Percentiles rank a stretch among this genome's conserved stretches.
Evolutionary conservation across 1,284 basidiomycete species (phyloP).

Genomic region (Grifola frondosa): DNA sequence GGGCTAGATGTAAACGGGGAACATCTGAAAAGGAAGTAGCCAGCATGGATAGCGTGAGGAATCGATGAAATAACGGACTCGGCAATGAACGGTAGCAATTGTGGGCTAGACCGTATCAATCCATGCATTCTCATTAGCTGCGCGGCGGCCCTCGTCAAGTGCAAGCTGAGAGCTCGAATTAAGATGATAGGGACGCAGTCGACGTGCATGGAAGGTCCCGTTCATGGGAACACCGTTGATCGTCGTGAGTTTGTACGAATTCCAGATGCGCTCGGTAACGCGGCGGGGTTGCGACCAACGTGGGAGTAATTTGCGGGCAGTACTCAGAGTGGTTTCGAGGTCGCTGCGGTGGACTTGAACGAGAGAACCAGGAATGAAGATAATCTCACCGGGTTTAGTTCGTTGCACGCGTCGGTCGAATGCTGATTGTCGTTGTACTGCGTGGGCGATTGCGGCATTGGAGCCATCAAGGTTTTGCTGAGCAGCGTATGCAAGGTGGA

Average conservation of each 20-base stretch:
- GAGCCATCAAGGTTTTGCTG: constrained; percentile 33
- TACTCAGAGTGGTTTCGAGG: constrained; percentile 16
- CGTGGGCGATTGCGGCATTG: constrained; percentile 15
- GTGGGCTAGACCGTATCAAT: too few species aligned
- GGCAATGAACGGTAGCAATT: too few species aligned
- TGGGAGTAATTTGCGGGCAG: constrained; percentile 22
- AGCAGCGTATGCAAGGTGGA: constrained; percentile 27
- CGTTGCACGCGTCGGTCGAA: constrained; percentile 21
- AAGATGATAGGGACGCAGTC: constrained; percentile 15
- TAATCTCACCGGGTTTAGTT: constrained; percentile 10
- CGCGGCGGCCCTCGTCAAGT: background rate
- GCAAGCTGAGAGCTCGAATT: constrained; percentile 1
- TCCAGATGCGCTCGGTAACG: constrained; percentile 10
- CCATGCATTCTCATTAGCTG: background rate
- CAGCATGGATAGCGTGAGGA: too few species aligned
- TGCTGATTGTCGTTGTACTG: constrained; percentile 10
- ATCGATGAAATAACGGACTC: too few species aligned
- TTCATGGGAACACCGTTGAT: constrained; percentile 9
- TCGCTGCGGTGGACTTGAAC: constrained; percentile 16
- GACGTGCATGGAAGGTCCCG: constrained; percentile 18
- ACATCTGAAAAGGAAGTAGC: too few species aligned
- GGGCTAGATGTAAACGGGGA: too few species aligned
- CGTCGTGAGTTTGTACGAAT: constrained; percentile 26
- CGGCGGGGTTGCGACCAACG: constrained; percentile 24
- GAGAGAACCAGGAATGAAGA: constrained; percentile 13